phyloP scores from a whole-genome alignment of 2,329 filamentous ascomycete genomes.

The Coniochaeta sp. region DNA sequence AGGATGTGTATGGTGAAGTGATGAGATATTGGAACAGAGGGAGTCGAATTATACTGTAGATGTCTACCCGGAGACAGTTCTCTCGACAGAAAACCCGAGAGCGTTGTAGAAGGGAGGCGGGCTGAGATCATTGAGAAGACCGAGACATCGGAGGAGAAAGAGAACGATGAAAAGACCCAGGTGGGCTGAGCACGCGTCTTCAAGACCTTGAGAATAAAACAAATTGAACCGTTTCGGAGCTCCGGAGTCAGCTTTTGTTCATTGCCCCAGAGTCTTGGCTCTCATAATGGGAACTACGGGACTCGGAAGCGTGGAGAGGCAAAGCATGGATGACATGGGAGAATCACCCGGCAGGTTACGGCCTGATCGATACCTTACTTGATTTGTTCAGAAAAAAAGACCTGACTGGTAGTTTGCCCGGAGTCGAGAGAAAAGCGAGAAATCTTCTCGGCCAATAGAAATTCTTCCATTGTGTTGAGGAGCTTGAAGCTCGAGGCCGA shows the following conservation, averaged over 20 bases:
- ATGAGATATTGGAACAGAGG: neutral
- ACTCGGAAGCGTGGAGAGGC: neutral
- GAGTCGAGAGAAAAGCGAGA: neutral
- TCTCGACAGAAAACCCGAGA: neutral
- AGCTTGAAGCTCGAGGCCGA: neutral
- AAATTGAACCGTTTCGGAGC: neutral
- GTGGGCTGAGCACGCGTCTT: neutral
- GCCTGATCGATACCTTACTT: neutral
- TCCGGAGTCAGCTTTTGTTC: neutral
- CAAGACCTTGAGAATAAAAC: neutral
- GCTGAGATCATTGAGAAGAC: neutral
- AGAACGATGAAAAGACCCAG: neutral
- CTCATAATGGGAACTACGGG: neutral
- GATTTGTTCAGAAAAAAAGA: no score
- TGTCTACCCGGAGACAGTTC: neutral
- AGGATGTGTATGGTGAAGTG: neutral
- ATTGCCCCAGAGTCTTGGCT: neutral
- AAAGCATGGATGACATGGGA: no score
- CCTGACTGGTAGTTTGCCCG: no score
- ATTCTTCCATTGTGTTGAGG: slow-evolving; percentile 1
- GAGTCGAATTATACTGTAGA: neutral
- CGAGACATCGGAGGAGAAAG: neutral
- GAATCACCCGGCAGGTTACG: neutral
- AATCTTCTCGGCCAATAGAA: slow-evolving; percentile 2
- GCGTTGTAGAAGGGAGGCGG: neutral